Evolutionary conservation across 176 grass and related monocot species (phyloP).

Genomic region (Puya raimondii): DNA sequence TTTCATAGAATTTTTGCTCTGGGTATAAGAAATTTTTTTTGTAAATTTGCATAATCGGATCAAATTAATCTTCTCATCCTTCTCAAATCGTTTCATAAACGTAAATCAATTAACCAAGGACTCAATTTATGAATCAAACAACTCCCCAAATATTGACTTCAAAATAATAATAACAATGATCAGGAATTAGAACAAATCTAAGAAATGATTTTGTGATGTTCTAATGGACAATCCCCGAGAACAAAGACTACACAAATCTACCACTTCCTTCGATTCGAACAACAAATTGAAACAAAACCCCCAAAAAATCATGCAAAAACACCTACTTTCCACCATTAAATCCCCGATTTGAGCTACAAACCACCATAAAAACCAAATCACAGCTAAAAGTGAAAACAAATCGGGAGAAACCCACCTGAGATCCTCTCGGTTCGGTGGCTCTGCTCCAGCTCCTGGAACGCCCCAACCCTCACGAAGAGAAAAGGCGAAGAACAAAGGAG

Average conservation of each 20-base stretch:
- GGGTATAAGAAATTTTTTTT: too few species aligned
- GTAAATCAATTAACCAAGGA: background rate
- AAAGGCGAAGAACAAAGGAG: slow-evolving; percentile 33
- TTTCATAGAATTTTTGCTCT: background rate
- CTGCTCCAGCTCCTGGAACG: slow-evolving; percentile 39
- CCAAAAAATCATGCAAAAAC: too few species aligned
- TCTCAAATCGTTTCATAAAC: background rate
- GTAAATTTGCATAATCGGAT: background rate
- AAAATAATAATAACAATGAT: background rate
- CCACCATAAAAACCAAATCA: slow-evolving; percentile 16
- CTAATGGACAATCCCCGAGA: too few species aligned
- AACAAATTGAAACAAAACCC: too few species aligned
- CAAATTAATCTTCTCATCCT: background rate
- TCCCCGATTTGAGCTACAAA: background rate
- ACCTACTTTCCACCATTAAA: background rate
- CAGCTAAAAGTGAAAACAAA: slow-evolving; percentile 1
- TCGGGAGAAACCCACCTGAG: slow-evolving; percentile 38
- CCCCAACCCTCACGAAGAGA: slow-evolving; percentile 31
- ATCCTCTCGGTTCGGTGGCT: slow-evolving; percentile 75
- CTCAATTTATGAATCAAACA: background rate
- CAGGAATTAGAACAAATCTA: too few species aligned
- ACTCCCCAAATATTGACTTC: background rate
- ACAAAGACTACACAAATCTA: too few species aligned
- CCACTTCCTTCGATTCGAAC: too few species aligned
- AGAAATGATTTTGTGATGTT: too few species aligned